Evolutionary conservation across 2,329 filamentous ascomycete species (phyloP).

Genomic region (Aspergillus neoniger): DNA sequence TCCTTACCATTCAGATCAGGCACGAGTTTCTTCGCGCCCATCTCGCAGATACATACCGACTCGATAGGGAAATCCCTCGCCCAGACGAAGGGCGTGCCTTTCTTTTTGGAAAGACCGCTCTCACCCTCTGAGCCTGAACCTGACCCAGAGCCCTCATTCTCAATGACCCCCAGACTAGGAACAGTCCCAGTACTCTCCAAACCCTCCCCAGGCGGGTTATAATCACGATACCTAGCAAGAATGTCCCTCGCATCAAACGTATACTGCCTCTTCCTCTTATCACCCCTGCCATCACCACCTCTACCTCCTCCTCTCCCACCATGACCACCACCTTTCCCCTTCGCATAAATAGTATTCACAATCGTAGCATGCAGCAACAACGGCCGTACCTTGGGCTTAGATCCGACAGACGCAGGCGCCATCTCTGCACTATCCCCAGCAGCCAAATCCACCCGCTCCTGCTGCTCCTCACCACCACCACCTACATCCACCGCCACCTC

Average conservation of each 20-base stretch:
- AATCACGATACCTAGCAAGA: conserved; percentile 37
- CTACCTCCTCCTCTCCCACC: conserved; percentile 16
- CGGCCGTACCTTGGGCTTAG: conserved; percentile 45
- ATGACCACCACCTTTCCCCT: conserved; percentile 20
- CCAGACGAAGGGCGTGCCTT: conserved; percentile 62
- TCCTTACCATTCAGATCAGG: conserved; percentile 48
- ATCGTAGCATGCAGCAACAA: conserved; percentile 82
- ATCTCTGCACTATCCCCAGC: too few relatives aligned
- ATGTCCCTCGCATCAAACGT: conserved; percentile 47
- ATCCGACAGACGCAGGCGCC: too few relatives aligned
- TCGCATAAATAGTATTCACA: conserved; percentile 77
- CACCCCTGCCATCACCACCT: conserved; percentile 11
- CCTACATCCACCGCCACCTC: too few relatives aligned
- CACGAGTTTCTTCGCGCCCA: conserved; percentile 75
- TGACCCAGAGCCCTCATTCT: neutral
- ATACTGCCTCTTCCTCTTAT: conserved; percentile 40
- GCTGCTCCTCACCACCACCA: too few relatives aligned
- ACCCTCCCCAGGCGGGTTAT: conserved; percentile 21
- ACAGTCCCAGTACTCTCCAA: neutral
- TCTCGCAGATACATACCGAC: conserved; percentile 75
- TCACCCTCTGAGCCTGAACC: too few relatives aligned
- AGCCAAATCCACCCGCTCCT: too few relatives aligned
- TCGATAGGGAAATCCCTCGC: conserved; percentile 68
- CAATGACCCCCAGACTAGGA: neutral
- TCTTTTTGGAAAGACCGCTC: neutral